Evolutionary conservation across 1,284 basidiomycete species (phyloP).

Genomic region (Fomitopsis schrenkii): DNA sequence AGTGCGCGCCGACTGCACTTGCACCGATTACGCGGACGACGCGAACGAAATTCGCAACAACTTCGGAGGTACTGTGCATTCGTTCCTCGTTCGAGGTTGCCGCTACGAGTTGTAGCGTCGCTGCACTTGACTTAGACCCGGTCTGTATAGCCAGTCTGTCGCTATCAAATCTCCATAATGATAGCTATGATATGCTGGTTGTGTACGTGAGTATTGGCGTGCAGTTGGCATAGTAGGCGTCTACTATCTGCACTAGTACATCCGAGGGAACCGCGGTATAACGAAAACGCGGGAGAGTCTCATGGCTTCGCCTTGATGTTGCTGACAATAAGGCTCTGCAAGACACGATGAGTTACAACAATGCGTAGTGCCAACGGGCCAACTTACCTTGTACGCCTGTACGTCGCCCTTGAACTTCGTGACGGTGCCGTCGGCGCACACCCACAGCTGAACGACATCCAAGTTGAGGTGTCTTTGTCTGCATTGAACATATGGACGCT

Average conservation of each 20-base stretch:
- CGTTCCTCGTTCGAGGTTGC: not conserved
- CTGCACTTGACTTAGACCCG: no score
- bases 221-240: not conserved
- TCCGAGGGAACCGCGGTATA: not conserved
- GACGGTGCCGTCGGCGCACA: slow-evolving; percentile 84
- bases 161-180: no score
- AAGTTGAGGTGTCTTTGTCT: not conserved
- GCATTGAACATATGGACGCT: slow-evolving; percentile 6
- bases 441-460: slow-evolving; percentile 63
- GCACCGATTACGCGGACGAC: no score
- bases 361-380: not conserved
- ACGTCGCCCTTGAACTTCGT: slow-evolving; percentile 89
- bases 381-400: slow-evolving; percentile 81
- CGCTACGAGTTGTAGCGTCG: not conserved
- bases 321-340: slow-evolving; percentile 73
- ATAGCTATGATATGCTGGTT: no score
- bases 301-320: slow-evolving; percentile 56
- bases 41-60: no score
- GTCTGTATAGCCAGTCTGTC: no score
- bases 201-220: not conserved
- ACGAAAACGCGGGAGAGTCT: not conserved
- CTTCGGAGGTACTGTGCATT: no score
- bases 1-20: no score
- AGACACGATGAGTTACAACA: not conserved
- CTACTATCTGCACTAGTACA: not conserved